Conservation (phyloP, 1,284 basidiomycete species). For the Malassezia globosa region DNA sequence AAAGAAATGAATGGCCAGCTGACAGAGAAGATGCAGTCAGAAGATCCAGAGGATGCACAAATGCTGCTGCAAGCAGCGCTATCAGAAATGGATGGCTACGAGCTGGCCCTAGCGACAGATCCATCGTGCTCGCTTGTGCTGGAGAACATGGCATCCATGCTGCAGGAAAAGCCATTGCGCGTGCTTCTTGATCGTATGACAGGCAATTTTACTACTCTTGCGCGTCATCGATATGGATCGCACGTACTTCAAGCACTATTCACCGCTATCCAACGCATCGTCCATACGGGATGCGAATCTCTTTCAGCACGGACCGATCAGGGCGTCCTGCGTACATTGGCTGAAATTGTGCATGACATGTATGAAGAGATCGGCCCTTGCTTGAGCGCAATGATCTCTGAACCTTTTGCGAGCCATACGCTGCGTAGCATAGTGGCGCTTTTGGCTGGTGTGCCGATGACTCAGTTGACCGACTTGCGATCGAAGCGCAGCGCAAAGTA, state of each 20-base stretch:
- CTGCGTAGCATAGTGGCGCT: constrained; percentile 12
- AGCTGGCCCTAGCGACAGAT: constrained; percentile 39
- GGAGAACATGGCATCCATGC: constrained; percentile 28
- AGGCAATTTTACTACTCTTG: constrained; percentile 27
- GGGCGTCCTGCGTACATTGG: constrained; percentile 9
- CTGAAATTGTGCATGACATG: constrained; percentile 8
- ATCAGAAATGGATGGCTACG: constrained; percentile 38
- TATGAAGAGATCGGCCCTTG: constrained; percentile 12
- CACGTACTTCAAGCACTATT: constrained; percentile 41
- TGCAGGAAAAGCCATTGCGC: constrained; percentile 30
- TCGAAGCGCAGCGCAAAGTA: constrained; percentile 36
- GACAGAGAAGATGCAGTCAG: background rate
- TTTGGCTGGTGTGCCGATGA: constrained; percentile 28
- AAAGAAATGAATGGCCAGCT: constrained; percentile 15
- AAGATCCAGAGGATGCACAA: constrained; percentile 23
- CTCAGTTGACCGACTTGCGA: constrained; percentile 18
- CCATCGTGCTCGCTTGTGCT: constrained; percentile 38
- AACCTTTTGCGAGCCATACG: constrained; percentile 12
- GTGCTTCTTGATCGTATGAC: constrained; percentile 40
- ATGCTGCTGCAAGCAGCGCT: constrained; percentile 38
- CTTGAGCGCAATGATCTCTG: constrained; percentile 2
- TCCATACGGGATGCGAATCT: background rate
- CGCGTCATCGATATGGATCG: constrained; percentile 40
- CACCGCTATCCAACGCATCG: constrained; percentile 3
- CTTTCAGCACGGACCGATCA: background rate